Percentiles rank a stretch among this genome's conserved stretches.
These are phyloP conservation scores for Amyloporia xantha DNA, from an alignment of 768 basidiomycete genomes.

Conservation along the genomic window DNA sequence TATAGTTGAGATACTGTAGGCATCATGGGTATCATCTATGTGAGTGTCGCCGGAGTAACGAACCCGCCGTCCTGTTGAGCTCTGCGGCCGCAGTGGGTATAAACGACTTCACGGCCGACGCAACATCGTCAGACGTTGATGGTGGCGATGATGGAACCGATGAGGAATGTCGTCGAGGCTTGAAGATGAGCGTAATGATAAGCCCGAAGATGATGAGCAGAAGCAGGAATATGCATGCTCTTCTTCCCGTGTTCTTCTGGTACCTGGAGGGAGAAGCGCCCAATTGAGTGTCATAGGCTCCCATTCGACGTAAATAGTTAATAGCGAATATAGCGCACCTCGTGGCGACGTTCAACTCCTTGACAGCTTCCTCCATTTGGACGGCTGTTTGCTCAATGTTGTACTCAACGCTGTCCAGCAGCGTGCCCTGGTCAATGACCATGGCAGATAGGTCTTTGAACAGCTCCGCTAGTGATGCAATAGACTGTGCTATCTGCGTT, in stretches of 20 bases:
- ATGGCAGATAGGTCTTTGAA: conserved; percentile 93
- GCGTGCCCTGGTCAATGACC: conserved; percentile 96
- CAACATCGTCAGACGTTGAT: not conserved
- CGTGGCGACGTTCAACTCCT: conserved; percentile 78
- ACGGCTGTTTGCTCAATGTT: conserved; percentile 91
- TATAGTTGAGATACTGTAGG: not conserved
- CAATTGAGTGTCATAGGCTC: not conserved
- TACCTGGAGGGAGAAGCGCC: conserved; percentile 44
- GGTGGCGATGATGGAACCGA: conserved; percentile 16
- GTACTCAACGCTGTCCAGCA: conserved; percentile 94
- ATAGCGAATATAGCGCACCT: conserved; percentile 41
- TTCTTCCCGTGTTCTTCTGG: conserved; percentile 88
- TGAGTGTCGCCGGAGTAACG: not conserved
- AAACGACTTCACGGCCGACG: conserved; percentile 2
- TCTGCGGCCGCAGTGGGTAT: conserved; percentile 4
- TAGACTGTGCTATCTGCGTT: conserved; percentile 85
- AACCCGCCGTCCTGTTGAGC: not conserved
- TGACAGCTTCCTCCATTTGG: conserved; percentile 76
- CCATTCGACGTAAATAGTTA: not conserved
- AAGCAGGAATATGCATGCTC: conserved; percentile 90
- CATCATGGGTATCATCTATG: not conserved
- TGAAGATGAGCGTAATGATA: conserved; percentile 85
- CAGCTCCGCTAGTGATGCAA: conserved; percentile 85
- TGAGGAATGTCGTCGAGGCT: conserved; percentile 59
- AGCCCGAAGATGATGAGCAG: conserved; percentile 85